Evolutionary conservation across 1,284 basidiomycete genomes (phyloP).

Genomic region (Trichosporon faecale): DNA sequence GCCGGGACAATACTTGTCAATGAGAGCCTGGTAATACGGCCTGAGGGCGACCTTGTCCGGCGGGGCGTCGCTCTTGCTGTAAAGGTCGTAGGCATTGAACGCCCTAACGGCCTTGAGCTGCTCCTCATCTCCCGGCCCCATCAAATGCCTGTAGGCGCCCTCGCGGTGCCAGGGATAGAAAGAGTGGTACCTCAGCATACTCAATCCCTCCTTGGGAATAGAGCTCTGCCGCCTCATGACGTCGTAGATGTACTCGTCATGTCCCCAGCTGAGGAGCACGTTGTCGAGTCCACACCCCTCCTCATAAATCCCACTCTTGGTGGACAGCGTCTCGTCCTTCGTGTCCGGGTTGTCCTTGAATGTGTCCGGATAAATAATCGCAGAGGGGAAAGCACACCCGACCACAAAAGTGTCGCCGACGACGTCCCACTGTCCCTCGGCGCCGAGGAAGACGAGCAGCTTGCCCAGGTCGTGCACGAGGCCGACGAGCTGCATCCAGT

Average conservation of each 20-base stretch:
- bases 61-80: constrained; percentile 73
- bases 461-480: constrained; percentile 80
- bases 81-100: constrained; percentile 66
- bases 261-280: constrained; percentile 84
- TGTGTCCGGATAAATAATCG: constrained; percentile 75
- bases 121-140: constrained; percentile 57
- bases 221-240: constrained; percentile 35
- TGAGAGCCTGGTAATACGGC: constrained; percentile 63
- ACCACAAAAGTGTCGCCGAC: constrained; percentile 82
- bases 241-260: constrained; percentile 61
- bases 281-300: constrained; percentile 80
- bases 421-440: constrained; percentile 79
- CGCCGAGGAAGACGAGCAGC: constrained; percentile 68
- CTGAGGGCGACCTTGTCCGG: constrained; percentile 62
- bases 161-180: constrained; percentile 93
- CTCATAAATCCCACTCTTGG: constrained; percentile 73
- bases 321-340: constrained; percentile 65
- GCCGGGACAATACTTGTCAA: background rate
- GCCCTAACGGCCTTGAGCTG: constrained; percentile 43
- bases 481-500: constrained; percentile 71
- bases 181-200: constrained; percentile 91
- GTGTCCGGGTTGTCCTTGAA: constrained; percentile 72
- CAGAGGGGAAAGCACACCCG: constrained; percentile 74
- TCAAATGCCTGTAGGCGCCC: constrained; percentile 73
- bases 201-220: constrained; percentile 74